These are phyloP conservation scores for Skeletonema tropicum DNA, from an alignment of 108 stramenopile species.

Conservation along the genomic window DNA sequence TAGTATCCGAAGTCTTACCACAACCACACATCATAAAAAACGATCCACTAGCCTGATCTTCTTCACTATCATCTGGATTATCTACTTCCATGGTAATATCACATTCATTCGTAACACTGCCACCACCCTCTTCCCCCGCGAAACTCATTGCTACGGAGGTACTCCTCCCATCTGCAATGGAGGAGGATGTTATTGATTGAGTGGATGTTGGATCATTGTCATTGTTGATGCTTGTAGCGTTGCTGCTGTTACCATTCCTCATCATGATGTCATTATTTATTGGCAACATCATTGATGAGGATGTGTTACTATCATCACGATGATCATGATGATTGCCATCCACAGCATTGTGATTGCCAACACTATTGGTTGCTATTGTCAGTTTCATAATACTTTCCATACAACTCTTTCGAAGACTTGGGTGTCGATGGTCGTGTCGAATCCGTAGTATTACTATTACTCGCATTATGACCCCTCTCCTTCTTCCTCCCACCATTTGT, in stretches of 20 bases:
- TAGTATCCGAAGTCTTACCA: not conserved
- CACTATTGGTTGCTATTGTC: not conserved
- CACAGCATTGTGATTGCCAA: not conserved
- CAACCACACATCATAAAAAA: slow-evolving; percentile 5
- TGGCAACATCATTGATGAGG: too few relatives aligned
- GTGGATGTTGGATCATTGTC: not conserved
- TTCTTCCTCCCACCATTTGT: too few relatives aligned
- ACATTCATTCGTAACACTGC: too few relatives aligned
- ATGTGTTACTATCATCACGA: not conserved
- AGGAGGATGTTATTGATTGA: not conserved
- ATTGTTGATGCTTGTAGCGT: too few relatives aligned
- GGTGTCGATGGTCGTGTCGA: not conserved
- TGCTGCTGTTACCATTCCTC: not conserved
- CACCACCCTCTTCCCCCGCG: too few relatives aligned
- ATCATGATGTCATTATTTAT: not conserved
- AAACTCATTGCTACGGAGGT: too few relatives aligned
- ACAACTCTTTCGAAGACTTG: not conserved
- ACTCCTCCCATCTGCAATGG: too few relatives aligned
- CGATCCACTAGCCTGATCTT: too few relatives aligned
- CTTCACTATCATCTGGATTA: too few relatives aligned
- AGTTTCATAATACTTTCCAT: not conserved
- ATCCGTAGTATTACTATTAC: not conserved
- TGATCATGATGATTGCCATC: not conserved
- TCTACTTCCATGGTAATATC: not conserved
- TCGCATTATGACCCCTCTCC: too few relatives aligned